A percentile compares a stretch with the other conserved stretches of the same genome.
Conservation (phyloP, 2,329 filamentous ascomycete genomes). For the Monilinia laxa region DNA sequence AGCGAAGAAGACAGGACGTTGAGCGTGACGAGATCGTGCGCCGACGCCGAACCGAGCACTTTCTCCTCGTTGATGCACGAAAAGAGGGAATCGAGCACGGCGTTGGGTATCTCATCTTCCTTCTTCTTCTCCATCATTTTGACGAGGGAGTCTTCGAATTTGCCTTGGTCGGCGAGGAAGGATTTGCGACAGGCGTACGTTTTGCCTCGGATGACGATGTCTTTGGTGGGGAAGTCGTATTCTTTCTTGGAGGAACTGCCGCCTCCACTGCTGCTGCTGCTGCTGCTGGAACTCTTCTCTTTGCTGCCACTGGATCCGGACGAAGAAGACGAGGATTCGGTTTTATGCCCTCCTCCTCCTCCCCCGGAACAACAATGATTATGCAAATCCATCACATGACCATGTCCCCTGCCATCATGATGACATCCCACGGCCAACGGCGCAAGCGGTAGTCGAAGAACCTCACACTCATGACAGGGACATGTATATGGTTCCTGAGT, state of each 20-base stretch:
- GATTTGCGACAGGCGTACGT: conserved; percentile 31
- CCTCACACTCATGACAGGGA: conserved; percentile 4
- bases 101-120: conserved; percentile 31
- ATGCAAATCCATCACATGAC: conserved; percentile 11
- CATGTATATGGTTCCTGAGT: conserved; percentile 12
- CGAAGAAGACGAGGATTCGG: neutral
- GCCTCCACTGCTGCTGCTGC: neutral
- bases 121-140: conserved; percentile 36
- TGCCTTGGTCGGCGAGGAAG: conserved; percentile 33
- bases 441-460: neutral
- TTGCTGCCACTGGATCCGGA: neutral
- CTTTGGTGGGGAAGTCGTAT: conserved; percentile 33
- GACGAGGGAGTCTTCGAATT: conserved; percentile 34
- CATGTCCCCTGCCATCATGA: conserved; percentile 4
- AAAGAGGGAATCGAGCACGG: conserved; percentile 33
- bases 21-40: conserved; percentile 35
- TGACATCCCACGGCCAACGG: conserved; percentile 2
- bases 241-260: conserved; percentile 11
- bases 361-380: conserved; percentile 16
- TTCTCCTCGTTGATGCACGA: conserved; percentile 35
- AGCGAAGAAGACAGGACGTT: conserved; percentile 32
- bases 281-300: neutral
- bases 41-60: conserved; percentile 22
- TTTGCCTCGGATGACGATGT: conserved; percentile 34
- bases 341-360: neutral